These are phyloP conservation scores for Leccinum obscurum DNA, from an alignment of 768 basidiomycete genomes.

Conservation along the genomic window DNA sequence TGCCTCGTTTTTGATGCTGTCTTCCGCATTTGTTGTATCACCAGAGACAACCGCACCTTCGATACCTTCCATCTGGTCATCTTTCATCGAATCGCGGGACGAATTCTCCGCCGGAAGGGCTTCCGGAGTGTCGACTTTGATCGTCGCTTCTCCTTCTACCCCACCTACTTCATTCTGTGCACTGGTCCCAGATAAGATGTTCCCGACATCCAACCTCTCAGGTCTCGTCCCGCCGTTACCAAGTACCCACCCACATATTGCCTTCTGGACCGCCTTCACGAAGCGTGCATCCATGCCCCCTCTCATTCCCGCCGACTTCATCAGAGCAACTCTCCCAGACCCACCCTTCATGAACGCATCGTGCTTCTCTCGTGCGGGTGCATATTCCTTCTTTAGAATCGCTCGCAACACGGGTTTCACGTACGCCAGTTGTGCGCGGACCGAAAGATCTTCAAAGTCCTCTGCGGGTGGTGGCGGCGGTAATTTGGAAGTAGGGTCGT, in stretches of 20 bases:
- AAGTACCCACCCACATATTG: constrained; percentile 30
- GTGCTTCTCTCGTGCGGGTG: constrained; percentile 51
- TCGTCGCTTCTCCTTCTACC: not conserved
- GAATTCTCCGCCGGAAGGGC: not conserved
- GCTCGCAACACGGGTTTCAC: constrained; percentile 62
- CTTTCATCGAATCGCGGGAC: constrained; percentile 4
- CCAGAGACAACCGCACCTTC: constrained; percentile 1
- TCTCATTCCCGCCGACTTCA: constrained; percentile 35
- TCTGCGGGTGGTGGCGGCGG: constrained; percentile 43
- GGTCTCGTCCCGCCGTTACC: constrained; percentile 16
- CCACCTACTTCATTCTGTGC: not conserved
- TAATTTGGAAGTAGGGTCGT: constrained; percentile 20
- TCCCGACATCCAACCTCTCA: constrained; percentile 8
- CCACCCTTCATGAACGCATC: constrained; percentile 61
- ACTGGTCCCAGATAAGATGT: not conserved
- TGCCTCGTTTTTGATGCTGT: not conserved
- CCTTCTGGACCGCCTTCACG: constrained; percentile 38
- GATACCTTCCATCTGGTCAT: constrained; percentile 23
- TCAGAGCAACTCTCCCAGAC: constrained; percentile 37
- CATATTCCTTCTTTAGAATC: constrained; percentile 56
- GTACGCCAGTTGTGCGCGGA: constrained; percentile 64
- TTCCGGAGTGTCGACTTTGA: not conserved
- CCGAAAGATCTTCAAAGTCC: constrained; percentile 48
- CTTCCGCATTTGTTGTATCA: not conserved
- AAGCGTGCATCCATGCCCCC: constrained; percentile 41